A percentile compares a stretch with the other conserved stretches of the same genome.
Evolutionary conservation across 106 monocot species (phyloP).

Genomic region (Hemerocallis citrina): DNA sequence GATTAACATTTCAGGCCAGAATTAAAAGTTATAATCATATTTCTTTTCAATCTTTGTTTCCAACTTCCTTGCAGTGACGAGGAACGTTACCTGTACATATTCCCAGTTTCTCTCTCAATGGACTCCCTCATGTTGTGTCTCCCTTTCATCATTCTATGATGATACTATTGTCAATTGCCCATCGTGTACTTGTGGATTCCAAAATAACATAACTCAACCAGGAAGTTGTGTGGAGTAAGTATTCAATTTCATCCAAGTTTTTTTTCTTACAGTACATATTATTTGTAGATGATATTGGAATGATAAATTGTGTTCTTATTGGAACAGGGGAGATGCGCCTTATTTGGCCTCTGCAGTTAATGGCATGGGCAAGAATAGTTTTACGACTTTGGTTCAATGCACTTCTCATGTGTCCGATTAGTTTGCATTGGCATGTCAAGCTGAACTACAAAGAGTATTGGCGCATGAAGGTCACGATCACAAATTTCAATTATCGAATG

Average conservation of each 20-base stretch:
- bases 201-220: conserved; percentile 61
- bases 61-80: conserved; percentile 63
- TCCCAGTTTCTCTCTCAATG: conserved; percentile 77
- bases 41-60: too few relatives aligned
- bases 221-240: conserved; percentile 88
- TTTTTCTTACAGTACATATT: too few relatives aligned
- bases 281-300: background rate
- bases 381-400: conserved; percentile 47
- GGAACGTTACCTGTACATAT: conserved; percentile 92
- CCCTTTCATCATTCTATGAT: conserved; percentile 91
- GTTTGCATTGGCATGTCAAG: conserved; percentile 68
- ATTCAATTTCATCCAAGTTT: background rate
- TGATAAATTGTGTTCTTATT: background rate
- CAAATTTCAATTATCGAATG: conserved; percentile 67
- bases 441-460: conserved; percentile 54
- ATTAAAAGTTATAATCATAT: too few relatives aligned
- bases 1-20: too few relatives aligned
- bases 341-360: conserved; percentile 44
- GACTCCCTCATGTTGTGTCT: conserved; percentile 79
- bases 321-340: conserved; percentile 48
- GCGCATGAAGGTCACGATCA: conserved; percentile 53
- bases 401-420: conserved; percentile 67
- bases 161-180: conserved; percentile 81
- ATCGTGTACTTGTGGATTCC: conserved; percentile 75
- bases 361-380: conserved; percentile 33